phyloP scores from a whole-genome alignment of 106 monocot species.

The Dioscorea alata region DNA sequence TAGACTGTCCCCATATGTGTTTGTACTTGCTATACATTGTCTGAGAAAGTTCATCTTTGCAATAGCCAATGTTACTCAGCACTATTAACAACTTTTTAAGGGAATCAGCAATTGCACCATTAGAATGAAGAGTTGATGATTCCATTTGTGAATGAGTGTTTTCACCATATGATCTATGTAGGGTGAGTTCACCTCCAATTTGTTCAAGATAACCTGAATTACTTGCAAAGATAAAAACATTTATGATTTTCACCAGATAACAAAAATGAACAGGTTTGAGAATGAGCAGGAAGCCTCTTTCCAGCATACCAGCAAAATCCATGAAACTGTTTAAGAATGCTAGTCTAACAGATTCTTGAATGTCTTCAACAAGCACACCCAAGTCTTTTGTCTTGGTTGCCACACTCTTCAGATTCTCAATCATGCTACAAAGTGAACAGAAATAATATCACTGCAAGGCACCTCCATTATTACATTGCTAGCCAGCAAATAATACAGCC shows the following conservation, averaged over 20 bases:
- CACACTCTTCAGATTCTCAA: slow-evolving; percentile 67
- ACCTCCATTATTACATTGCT: neutral
- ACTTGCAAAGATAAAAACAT: slow-evolving; percentile 14
- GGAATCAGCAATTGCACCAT: slow-evolving; percentile 41
- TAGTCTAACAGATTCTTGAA: slow-evolving; percentile 83
- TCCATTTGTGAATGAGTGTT: slow-evolving; percentile 50
- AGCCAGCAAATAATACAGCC: neutral
- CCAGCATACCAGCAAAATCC: slow-evolving; percentile 79
- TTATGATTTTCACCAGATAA: neutral
- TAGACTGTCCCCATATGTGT: slow-evolving; percentile 69
- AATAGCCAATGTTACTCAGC: slow-evolving; percentile 95
- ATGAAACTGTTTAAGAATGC: slow-evolving; percentile 87
- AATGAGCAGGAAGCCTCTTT: neutral
- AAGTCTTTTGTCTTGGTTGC: slow-evolving; percentile 49
- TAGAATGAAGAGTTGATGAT: slow-evolving; percentile 23
- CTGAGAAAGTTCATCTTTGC: slow-evolving; percentile 87
- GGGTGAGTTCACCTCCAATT: slow-evolving; percentile 63
- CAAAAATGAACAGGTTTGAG: neutral
- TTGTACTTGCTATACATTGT: slow-evolving; percentile 76
- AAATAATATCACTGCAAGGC: slow-evolving; percentile 6
- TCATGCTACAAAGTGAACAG: slow-evolving; percentile 49
- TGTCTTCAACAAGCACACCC: slow-evolving; percentile 66
- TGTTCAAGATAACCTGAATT: slow-evolving; percentile 80
- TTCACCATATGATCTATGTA: slow-evolving; percentile 47
- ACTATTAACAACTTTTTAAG: slow-evolving; percentile 78